phyloP scores from a whole-genome alignment of 2,329 filamentous ascomycete species.

The Metarhizium guizhouense region DNA sequence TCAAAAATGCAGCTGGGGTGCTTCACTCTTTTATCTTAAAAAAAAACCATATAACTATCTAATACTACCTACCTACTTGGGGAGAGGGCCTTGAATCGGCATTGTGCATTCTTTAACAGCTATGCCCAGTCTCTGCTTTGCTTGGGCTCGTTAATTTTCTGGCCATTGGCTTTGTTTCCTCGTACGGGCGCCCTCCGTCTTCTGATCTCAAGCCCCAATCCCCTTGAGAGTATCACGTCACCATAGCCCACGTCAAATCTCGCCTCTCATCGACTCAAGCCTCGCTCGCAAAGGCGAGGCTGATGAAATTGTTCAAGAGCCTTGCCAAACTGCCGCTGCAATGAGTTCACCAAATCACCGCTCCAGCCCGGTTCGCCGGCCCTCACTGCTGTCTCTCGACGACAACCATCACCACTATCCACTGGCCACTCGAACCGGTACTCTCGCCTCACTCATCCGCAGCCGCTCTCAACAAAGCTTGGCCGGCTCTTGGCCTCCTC shows the following conservation, averaged over 20 bases:
- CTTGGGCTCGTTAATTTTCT: no score
- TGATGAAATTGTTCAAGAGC: background rate
- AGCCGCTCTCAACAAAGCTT: slow-evolving; percentile 28
- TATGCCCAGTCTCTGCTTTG: no score
- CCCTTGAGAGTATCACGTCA: no score
- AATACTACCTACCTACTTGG: no score
- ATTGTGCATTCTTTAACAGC: no score
- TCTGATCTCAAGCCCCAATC: no score
- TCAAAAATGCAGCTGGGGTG: no score
- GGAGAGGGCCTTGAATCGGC: no score
- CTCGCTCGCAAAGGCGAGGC: background rate
- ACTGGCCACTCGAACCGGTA: slow-evolving; percentile 27
- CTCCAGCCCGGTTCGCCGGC: slow-evolving; percentile 18
- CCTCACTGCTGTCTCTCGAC: slow-evolving; percentile 23
- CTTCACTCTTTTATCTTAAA: no score
- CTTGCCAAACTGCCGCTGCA: background rate
- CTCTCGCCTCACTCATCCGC: slow-evolving; percentile 28
- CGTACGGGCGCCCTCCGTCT: no score
- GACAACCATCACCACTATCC: slow-evolving; percentile 22
- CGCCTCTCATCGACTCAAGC: background rate
- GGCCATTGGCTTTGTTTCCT: no score
- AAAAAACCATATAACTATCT: no score
- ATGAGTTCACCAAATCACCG: slow-evolving; percentile 22
- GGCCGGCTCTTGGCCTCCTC: slow-evolving; percentile 15
- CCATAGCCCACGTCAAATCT: background rate